These are phyloP conservation scores for Talaromyces sp. DNA, from an alignment of 2,329 filamentous ascomycete genomes.

Conservation along the genomic window DNA sequence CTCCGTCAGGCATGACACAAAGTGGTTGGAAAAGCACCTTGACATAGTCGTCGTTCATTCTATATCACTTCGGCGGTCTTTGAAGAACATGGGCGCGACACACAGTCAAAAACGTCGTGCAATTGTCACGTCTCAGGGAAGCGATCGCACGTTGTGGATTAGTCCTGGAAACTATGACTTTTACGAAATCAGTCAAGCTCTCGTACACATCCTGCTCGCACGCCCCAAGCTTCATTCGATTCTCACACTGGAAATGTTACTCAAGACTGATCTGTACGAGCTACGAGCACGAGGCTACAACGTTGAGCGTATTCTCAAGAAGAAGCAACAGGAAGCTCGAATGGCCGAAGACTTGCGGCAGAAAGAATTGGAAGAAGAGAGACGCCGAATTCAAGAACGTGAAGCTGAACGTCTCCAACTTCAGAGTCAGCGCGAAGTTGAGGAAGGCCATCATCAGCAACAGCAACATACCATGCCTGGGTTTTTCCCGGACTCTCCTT, in stretches of 20 bases:
- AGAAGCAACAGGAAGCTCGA: constrained; percentile 81
- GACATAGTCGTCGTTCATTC: constrained; percentile 73
- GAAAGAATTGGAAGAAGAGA: constrained; percentile 69
- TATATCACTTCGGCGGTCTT: constrained; percentile 72
- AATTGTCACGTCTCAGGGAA: constrained; percentile 59
- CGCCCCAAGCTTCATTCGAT: constrained; percentile 86
- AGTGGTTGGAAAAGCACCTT: constrained; percentile 87
- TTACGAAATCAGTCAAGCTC: constrained; percentile 86
- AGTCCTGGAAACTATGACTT: constrained; percentile 71
- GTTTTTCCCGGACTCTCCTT: constrained; percentile 66
- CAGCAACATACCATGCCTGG: constrained; percentile 65
- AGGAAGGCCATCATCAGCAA: constrained; percentile 31
- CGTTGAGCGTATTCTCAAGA: constrained; percentile 86
- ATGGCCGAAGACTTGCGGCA: constrained; percentile 81
- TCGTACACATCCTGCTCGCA: constrained; percentile 76
- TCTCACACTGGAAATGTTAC: constrained; percentile 84
- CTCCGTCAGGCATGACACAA: constrained; percentile 78
- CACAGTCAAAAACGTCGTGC: constrained; percentile 72
- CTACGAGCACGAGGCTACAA: constrained; percentile 90
- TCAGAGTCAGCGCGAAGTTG: constrained; percentile 34
- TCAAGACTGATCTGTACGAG: constrained; percentile 79
- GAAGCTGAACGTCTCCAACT: constrained; percentile 50
- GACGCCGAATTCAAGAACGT: constrained; percentile 64
- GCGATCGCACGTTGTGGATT: constrained; percentile 70
- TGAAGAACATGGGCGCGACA: constrained; percentile 67